phyloP scores from a whole-genome alignment of 2,329 filamentous ascomycete genomes.

The Coniella vitis region DNA sequence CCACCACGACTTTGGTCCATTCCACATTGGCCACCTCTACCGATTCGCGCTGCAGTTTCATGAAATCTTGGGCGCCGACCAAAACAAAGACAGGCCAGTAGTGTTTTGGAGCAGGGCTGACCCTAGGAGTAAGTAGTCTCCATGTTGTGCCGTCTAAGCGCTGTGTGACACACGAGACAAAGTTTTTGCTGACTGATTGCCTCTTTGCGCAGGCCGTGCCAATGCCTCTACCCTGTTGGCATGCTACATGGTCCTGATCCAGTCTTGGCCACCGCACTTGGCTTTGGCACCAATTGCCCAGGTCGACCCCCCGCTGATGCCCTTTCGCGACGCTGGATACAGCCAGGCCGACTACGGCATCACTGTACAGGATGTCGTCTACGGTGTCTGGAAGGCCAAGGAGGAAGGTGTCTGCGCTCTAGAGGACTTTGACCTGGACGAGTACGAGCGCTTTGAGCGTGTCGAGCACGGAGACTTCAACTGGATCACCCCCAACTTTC shows the following conservation, averaged over 20 bases:
- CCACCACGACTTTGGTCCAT: constrained; percentile 94
- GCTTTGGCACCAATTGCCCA: constrained; percentile 93
- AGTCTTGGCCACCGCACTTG: constrained; percentile 94
- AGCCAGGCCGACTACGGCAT: constrained; percentile 96
- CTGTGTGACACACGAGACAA: too few relatives aligned
- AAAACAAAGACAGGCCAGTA: constrained; percentile 82
- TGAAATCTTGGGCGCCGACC: constrained; percentile 84
- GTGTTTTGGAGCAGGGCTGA: constrained; percentile 96
- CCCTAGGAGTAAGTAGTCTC: constrained; percentile 66
- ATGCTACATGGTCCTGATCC: constrained; percentile 98
- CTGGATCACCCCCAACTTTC: constrained; percentile 92
- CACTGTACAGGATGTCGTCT: constrained; percentile 94
- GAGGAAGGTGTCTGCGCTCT: constrained; percentile 87
- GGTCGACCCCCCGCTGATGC: constrained; percentile 95
- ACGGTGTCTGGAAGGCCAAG: constrained; percentile 98
- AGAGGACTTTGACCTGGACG: constrained; percentile 90
- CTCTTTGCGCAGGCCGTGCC: constrained; percentile 58
- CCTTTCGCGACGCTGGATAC: constrained; percentile 96
- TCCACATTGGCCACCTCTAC: constrained; percentile 96
- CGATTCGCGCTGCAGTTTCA: constrained; percentile 94
- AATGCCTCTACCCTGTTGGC: constrained; percentile 93
- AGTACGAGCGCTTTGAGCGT: constrained; percentile 92
- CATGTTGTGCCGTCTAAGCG: too few relatives aligned
- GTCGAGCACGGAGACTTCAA: constrained; percentile 99
- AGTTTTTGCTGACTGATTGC: constrained; percentile 20